Percentiles rank a stretch among this genome's conserved stretches.
phyloP scores from a whole-genome alignment of 495 filamentous ascomycete genomes.

The Penicillium verhagenii region DNA sequence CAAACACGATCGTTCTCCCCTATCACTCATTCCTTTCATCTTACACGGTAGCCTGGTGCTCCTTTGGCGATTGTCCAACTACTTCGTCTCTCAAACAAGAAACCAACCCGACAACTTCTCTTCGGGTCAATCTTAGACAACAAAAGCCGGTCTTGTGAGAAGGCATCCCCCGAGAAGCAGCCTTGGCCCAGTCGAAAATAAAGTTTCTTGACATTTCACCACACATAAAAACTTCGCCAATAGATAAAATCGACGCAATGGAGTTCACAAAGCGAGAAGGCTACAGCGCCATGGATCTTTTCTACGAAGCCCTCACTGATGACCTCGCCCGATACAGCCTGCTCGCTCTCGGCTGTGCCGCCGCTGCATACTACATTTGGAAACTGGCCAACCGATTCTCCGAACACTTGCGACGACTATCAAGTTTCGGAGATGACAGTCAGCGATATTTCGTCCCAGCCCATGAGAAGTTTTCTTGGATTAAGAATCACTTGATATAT shows the following conservation, averaged over 20 bases:
- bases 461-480: constrained; percentile 49
- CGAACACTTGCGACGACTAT: constrained; percentile 69
- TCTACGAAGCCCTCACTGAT: constrained; percentile 39
- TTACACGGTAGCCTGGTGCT: constrained; percentile 17
- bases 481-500: constrained; percentile 81
- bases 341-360: constrained; percentile 50
- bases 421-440: constrained; percentile 67
- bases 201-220: no score
- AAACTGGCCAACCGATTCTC: constrained; percentile 50
- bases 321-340: constrained; percentile 40
- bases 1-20: constrained; percentile 1
- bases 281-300: constrained; percentile 12
- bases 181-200: no score
- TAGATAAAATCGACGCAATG: constrained; percentile 27
- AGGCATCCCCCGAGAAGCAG: constrained; percentile 10
- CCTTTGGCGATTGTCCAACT: background rate
- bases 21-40: no score
- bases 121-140: background rate
- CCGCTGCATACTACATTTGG: constrained; percentile 50
- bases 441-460: constrained; percentile 62
- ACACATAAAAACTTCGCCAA: no score
- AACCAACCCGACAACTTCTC: background rate
- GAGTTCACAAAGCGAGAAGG: constrained; percentile 32
- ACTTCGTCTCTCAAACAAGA: background rate
- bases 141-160: constrained; percentile 26